Evolutionary conservation across 345 rosid species (phyloP).

Genomic region (Pistacia vera): DNA sequence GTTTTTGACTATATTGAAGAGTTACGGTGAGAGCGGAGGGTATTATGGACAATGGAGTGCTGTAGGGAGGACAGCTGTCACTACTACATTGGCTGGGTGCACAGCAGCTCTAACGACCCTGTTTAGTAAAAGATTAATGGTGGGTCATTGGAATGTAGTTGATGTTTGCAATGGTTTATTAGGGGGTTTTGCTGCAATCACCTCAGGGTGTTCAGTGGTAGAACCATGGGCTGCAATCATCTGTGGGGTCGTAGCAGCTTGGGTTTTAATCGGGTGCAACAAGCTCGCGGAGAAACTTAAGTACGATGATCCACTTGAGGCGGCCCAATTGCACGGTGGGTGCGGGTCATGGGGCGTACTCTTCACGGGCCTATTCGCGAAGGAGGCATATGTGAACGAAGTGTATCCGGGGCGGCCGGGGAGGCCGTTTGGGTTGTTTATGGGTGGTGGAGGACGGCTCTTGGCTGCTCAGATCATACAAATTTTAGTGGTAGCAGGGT

Average conservation of each 20-base stretch:
- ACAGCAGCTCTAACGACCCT: slow-evolving; percentile 81
- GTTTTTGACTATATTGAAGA: slow-evolving; percentile 39
- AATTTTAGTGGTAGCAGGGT: slow-evolving; percentile 55
- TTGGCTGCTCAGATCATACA: slow-evolving; percentile 70
- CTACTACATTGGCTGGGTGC: slow-evolving; percentile 76
- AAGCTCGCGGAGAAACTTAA: slow-evolving; percentile 49
- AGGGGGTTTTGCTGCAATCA: slow-evolving; percentile 86
- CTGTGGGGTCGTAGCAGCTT: slow-evolving; percentile 68
- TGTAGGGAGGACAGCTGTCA: slow-evolving; percentile 76
- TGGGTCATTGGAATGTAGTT: slow-evolving; percentile 75
- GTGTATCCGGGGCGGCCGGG: slow-evolving; percentile 40
- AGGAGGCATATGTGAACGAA: slow-evolving; percentile 47
- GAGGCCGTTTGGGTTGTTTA: slow-evolving; percentile 57
- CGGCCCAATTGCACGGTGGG: slow-evolving; percentile 79
- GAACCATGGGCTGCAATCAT: slow-evolving; percentile 88
- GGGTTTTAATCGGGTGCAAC: slow-evolving; percentile 65
- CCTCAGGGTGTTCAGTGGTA: slow-evolving; percentile 77
- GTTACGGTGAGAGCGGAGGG: slow-evolving; percentile 30
- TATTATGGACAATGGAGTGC: slow-evolving; percentile 86
- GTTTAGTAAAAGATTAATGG: slow-evolving; percentile 63
- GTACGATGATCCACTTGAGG: slow-evolving; percentile 75
- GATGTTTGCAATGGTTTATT: slow-evolving; percentile 82
- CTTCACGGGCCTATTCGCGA: slow-evolving; percentile 72
- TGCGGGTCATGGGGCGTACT: slow-evolving; percentile 83
- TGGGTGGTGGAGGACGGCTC: slow-evolving; percentile 81